Evolutionary conservation across 2,329 filamentous ascomycete species (phyloP).

Genomic region (Aspergillus sp.): DNA sequence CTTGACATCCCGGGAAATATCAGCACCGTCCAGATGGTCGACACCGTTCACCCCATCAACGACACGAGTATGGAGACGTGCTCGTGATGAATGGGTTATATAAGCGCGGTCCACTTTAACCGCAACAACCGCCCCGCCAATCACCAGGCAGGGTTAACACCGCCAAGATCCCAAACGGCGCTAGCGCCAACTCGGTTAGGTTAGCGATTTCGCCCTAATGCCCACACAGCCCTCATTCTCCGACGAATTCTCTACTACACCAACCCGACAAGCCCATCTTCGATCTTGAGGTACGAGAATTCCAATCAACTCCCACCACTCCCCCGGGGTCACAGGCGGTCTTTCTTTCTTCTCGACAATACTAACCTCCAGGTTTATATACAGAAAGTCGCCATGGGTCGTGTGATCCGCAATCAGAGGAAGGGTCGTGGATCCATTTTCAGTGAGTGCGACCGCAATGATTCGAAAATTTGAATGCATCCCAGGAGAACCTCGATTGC

Average conservation of each 20-base stretch:
- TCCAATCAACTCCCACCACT: slow-evolving; percentile 27
- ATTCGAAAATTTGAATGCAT: slow-evolving; percentile 16
- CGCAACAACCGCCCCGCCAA: background rate
- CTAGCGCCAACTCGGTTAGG: slow-evolving; percentile 41
- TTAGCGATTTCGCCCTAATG: slow-evolving; percentile 48
- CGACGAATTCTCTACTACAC: slow-evolving; percentile 39
- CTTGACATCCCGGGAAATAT: too few relatives aligned
- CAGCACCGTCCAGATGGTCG: too few relatives aligned
- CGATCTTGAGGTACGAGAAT: slow-evolving; percentile 43
- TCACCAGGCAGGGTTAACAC: slow-evolving; percentile 2
- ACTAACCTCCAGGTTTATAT: slow-evolving; percentile 35
- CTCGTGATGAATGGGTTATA: background rate
- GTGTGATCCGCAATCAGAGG: slow-evolving; percentile 76
- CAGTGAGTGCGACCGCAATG: slow-evolving; percentile 56
- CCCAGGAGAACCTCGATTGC: slow-evolving; percentile 7
- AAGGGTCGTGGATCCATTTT: slow-evolving; percentile 77
- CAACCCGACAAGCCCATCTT: slow-evolving; percentile 44
- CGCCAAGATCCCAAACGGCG: slow-evolving; percentile 16
- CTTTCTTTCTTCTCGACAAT: slow-evolving; percentile 22
- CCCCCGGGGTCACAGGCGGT: slow-evolving; percentile 23
- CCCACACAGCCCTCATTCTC: slow-evolving; percentile 41
- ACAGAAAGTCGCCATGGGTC: slow-evolving; percentile 56
- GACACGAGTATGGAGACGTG: too few relatives aligned
- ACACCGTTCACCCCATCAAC: too few relatives aligned
- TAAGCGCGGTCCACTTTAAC: background rate